Evolutionary conservation across 768 basidiomycete genomes (phyloP), one percentile per base, ranked within the genome.

Genomic region (Russula sp.): DNA sequence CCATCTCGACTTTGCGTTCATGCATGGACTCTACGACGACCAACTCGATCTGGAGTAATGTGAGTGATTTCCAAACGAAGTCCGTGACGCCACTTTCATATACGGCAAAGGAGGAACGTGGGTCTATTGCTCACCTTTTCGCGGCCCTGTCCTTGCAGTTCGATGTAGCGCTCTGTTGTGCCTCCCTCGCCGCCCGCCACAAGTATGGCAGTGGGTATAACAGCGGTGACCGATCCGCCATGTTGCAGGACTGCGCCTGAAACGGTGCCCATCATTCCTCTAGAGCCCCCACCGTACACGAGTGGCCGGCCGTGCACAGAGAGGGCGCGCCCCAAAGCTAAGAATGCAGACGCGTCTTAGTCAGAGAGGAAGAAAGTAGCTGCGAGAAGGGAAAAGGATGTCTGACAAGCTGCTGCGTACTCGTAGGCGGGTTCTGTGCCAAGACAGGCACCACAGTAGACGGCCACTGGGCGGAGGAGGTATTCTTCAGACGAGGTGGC

Each of bases 1-100:
- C 94, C 94, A 98, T 97, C 72, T 89, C 85, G 9, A 89, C 79
- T 71, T 98, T 98, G 14, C 95, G 85, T 69, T 94, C 86, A 66
- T 91, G 90, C 89, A 93, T 94, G 0, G 88, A 88, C 63, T 83
- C 77, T 2, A 92, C 90, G 7, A 93, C 72, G 57, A 92, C 63
- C 8, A 32, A 45, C 16, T 56, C 40, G n/a, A 51, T 40, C 63
- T 64, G 27, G 49, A 59, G 32, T 8, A 39, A 39, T 7, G 31
- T 44, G 55, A 44, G 27, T 31, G 13, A 22, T 53, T 11, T n/a
- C 6, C 16, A 42, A 27, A 27, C 4, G 27, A 31, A 40, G n/a
- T 47, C 20, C 35, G 22, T 20, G 14, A 54, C n/a, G 37, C 6
- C 20, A 40, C 0, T 10, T 48, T 5, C 27, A 4, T n/a, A 48